Conservation (phyloP, 345 rosid genomes). For the Isatis tinctoria region DNA sequence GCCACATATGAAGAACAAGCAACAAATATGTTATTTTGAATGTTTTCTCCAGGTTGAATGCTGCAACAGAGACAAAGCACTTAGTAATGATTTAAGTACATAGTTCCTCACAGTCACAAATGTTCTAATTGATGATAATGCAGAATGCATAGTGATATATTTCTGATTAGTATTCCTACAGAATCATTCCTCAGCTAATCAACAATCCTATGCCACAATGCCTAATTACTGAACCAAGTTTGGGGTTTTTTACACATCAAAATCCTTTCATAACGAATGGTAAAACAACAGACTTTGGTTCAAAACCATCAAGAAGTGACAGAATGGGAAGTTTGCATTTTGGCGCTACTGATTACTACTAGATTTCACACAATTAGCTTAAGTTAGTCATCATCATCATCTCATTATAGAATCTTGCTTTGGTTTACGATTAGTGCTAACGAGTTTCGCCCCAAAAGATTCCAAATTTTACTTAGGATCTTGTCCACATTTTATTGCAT, state of each 20-base stretch:
- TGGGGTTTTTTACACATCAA: not conserved
- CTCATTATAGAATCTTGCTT: not conserved
- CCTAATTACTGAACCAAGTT: not conserved
- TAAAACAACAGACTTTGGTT: not conserved
- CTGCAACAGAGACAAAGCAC: constrained; percentile 41
- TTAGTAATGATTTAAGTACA: no score
- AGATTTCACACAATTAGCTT: not conserved
- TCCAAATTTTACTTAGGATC: no score
- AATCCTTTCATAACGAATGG: not conserved
- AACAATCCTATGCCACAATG: not conserved
- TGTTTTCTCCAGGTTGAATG: constrained; percentile 91
- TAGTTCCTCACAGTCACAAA: no score
- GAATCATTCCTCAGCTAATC: not conserved
- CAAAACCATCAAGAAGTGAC: not conserved
- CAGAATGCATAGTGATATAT: not conserved
- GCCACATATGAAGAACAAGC: constrained; percentile 97
- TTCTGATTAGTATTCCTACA: no score
- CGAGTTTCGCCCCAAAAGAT: not conserved
- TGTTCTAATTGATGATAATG: not conserved
- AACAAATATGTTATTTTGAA: constrained; percentile 73
- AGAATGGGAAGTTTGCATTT: not conserved
- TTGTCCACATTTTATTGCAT: no score
- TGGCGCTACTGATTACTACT: not conserved
- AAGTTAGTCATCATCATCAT: not conserved
- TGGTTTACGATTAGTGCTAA: not conserved